These are phyloP conservation scores for Phaeosphaeriaceae sp. DNA, from an alignment of 2,329 filamentous ascomycete species.

Conservation along the genomic window DNA sequence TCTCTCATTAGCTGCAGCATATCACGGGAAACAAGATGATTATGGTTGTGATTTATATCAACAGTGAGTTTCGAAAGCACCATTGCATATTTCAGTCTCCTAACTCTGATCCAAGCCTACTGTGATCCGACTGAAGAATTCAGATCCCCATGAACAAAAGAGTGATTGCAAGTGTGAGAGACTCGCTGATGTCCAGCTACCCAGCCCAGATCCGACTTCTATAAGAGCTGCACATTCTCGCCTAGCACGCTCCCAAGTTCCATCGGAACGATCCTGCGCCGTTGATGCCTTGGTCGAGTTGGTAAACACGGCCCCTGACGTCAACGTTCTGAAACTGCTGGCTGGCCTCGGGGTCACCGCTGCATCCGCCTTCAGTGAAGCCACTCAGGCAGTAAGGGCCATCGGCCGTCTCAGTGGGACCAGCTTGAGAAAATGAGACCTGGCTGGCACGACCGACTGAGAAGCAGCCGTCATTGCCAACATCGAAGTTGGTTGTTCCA, in stretches of 20 bases:
- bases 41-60: no score
- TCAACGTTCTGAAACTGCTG: background rate
- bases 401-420: background rate
- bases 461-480: background rate
- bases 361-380: background rate
- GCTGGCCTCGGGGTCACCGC: background rate
- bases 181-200: no score
- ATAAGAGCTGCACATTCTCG: no score
- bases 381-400: background rate
- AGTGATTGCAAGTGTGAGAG: no score
- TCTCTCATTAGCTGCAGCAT: no score
- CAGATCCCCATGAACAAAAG: no score
- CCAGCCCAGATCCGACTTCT: background rate
- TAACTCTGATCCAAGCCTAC: no score
- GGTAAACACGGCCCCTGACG: background rate
- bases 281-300: background rate
- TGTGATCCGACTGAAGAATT: no score
- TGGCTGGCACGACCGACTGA: background rate
- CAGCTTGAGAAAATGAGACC: background rate
- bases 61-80: no score
- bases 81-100: no score
- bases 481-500: constrained; percentile 1
- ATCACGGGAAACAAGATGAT: no score
- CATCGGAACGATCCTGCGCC: background rate
- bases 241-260: background rate